These are phyloP conservation scores for Metschnikowia matae DNA, from an alignment of 805 yeast species.

Conservation along the genomic window DNA sequence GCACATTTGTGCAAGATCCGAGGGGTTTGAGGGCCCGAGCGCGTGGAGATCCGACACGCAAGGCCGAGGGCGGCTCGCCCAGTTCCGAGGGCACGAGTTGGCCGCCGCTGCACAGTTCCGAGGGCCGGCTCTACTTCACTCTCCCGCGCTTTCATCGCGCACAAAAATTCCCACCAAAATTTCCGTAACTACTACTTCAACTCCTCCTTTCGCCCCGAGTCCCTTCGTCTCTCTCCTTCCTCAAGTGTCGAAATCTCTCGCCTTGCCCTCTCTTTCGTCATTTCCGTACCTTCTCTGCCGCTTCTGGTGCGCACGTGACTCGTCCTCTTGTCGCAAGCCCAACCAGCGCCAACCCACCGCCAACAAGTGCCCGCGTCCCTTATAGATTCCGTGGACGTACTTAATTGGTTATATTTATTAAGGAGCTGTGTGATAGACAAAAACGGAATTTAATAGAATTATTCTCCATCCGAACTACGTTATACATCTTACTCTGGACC, in stretches of 20 bases:
- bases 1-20: not conserved
- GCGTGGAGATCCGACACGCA: not conserved
- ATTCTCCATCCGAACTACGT: no score
- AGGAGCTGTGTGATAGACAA: not conserved
- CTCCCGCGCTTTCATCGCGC: conserved; percentile 4
- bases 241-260: not conserved
- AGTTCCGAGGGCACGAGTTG: not conserved
- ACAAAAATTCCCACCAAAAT: conserved; percentile 3
- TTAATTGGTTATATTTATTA: not conserved
- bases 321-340: not conserved
- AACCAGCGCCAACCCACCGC: not conserved
- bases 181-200: not conserved
- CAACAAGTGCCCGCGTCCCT: not conserved
- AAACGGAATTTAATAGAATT: no score
- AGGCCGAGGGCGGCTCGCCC: not conserved
- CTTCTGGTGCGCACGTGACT: not conserved
- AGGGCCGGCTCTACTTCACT: not conserved
- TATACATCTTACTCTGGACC: no score
- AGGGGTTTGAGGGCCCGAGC: not conserved
- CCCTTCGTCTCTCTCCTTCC: not conserved
- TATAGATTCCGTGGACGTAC: not conserved
- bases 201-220: not conserved
- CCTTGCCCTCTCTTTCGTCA: not conserved
- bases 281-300: not conserved
- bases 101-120: not conserved